phyloP scores from a whole-genome alignment of 192 early-diverging fungal genomes.

The Umbelopsis sp. region DNA sequence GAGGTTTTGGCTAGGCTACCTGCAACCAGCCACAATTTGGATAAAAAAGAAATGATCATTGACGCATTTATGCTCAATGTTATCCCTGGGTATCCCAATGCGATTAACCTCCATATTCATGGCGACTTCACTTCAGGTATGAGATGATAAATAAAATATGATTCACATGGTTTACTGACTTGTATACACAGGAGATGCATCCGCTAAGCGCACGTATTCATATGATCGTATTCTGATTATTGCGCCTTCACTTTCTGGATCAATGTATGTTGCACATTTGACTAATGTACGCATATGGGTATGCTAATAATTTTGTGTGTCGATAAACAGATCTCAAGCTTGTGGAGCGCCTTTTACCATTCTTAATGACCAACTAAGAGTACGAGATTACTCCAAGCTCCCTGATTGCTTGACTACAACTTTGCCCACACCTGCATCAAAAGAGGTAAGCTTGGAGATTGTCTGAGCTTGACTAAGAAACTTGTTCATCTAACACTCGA shows the following conservation, averaged over 20 bases:
- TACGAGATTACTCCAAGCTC: background rate
- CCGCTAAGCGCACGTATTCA: background rate
- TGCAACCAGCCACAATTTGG: background rate
- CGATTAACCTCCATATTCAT: background rate
- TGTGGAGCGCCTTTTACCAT: background rate
- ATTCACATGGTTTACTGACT: background rate
- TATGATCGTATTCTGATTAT: background rate
- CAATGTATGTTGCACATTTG: background rate
- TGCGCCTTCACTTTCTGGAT: background rate
- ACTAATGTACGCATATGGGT: too few species aligned
- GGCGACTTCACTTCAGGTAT: constrained; percentile 15
- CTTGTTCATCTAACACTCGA: background rate
- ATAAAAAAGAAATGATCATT: constrained; percentile 1
- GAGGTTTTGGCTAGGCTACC: background rate
- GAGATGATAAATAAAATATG: background rate
- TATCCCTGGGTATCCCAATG: constrained; percentile 2
- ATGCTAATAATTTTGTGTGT: too few species aligned
- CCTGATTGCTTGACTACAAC: background rate
- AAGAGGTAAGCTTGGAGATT: background rate
- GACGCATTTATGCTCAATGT: background rate
- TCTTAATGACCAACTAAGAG: constrained; percentile 9
- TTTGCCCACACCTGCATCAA: background rate
- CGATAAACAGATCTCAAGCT: background rate
- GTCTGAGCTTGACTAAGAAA: background rate
- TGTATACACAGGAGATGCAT: background rate